Evolutionary conservation across 805 yeast species (phyloP).

Genomic region (Ogataea trehalophila): DNA sequence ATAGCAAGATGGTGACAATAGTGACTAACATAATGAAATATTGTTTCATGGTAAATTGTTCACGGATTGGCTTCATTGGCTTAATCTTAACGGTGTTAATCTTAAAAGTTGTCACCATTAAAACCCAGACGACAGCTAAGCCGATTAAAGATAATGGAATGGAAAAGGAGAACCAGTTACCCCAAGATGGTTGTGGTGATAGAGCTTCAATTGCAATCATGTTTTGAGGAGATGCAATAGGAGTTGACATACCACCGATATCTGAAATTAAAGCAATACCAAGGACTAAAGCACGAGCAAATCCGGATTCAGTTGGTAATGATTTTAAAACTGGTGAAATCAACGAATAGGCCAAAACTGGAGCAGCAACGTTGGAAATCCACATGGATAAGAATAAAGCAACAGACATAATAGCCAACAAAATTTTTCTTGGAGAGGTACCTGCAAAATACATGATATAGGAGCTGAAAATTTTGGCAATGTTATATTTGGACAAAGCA

Average conservation of each 20-base stretch:
- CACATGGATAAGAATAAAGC: slow-evolving; percentile 52
- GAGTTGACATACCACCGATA: slow-evolving; percentile 52
- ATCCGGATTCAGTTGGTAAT: slow-evolving; percentile 32
- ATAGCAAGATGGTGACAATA: slow-evolving; percentile 39
- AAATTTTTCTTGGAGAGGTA: slow-evolving; percentile 43
- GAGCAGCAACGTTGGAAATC: slow-evolving; percentile 55
- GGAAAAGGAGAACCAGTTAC: slow-evolving; percentile 50
- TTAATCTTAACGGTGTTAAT: slow-evolving; percentile 43
- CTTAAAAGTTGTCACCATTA: slow-evolving; percentile 52
- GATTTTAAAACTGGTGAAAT: slow-evolving; percentile 44
- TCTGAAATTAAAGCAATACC: slow-evolving; percentile 47
- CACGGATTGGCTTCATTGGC: slow-evolving; percentile 42
- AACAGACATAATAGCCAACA: slow-evolving; percentile 46
- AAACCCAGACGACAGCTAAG: slow-evolving; percentile 39
- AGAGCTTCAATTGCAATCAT: slow-evolving; percentile 50
- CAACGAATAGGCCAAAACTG: slow-evolving; percentile 48
- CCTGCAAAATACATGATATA: slow-evolving; percentile 47
- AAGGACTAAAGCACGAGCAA: slow-evolving; percentile 26
- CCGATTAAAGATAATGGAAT: slow-evolving; percentile 42
- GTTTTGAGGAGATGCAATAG: slow-evolving; percentile 52
- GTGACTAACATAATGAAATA: slow-evolving; percentile 38
- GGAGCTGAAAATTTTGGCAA: slow-evolving; percentile 46
- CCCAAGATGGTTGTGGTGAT: slow-evolving; percentile 52
- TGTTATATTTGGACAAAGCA: slow-evolving; percentile 48
- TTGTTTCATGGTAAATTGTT: slow-evolving; percentile 40